A percentile compares a stretch with the other conserved stretches of the same genome.
Evolutionary conservation across 2,329 filamentous ascomycete genomes (phyloP).

Genomic region (Hypoxylon sp.): DNA sequence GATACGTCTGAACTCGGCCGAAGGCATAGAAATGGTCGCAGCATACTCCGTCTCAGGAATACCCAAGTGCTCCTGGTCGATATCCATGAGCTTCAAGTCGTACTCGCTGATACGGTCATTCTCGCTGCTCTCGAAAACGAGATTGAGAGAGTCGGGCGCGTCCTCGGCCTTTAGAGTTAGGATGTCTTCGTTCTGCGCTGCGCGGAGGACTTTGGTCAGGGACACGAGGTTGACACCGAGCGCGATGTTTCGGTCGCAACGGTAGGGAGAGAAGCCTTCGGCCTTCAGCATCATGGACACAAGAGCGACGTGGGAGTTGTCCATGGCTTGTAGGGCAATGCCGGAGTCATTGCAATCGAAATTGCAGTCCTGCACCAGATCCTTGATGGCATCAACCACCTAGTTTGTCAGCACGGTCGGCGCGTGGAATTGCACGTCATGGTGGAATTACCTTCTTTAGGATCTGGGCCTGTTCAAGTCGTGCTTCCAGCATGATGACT

Average conservation of each 20-base stretch:
- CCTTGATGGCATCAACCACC: constrained; percentile 99
- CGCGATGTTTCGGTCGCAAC: constrained; percentile 98
- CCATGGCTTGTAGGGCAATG: constrained; percentile 98
- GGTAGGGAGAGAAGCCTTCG: constrained; percentile 93
- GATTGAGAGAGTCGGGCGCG: constrained; percentile 93
- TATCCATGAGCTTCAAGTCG: constrained; percentile 99
- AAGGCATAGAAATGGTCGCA: constrained; percentile 90
- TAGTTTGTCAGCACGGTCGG: constrained; percentile 58
- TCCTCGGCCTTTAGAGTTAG: constrained; percentile 98
- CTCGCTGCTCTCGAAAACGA: constrained; percentile 92
- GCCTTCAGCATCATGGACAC: constrained; percentile 99
- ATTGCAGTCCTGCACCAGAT: constrained; percentile 99
- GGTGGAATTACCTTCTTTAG: constrained; percentile 85
- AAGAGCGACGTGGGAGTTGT: constrained; percentile 99
- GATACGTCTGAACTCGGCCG: constrained; percentile 92
- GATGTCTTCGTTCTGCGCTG: constrained; percentile 93
- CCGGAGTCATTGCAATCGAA: constrained; percentile 99
- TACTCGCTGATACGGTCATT: constrained; percentile 97
- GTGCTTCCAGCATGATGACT: constrained; percentile 90
- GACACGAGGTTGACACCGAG: constrained; percentile 97
- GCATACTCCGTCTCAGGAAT: constrained; percentile 99
- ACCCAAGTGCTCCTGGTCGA: constrained; percentile 98
- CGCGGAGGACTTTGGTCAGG: constrained; percentile 96
- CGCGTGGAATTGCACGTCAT: neutral
- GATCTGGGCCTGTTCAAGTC: constrained; percentile 91